These are phyloP conservation scores for Leccinum olivaceopallidum DNA, from an alignment of 768 basidiomycete genomes.

Conservation along the genomic window DNA sequence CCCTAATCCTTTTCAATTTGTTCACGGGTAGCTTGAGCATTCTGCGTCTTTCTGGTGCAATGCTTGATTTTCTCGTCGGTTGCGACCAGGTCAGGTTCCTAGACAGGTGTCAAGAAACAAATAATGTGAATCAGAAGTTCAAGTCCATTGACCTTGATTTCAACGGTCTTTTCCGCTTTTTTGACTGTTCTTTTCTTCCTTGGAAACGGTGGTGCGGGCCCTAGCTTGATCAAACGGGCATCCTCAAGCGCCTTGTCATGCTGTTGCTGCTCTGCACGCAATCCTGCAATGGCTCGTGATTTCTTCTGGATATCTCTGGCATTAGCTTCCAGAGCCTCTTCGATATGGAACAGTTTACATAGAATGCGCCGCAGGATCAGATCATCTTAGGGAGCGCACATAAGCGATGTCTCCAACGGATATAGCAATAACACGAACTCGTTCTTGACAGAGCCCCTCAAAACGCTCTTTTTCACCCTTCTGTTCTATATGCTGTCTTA, in stretches of 20 bases:
- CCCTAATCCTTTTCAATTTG: slow-evolving; percentile 62
- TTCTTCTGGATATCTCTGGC: slow-evolving; percentile 68
- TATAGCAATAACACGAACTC: slow-evolving; percentile 44
- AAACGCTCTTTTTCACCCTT: slow-evolving; percentile 91
- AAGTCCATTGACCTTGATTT: slow-evolving; percentile 61
- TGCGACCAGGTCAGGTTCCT: slow-evolving; percentile 85
- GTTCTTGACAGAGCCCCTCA: slow-evolving; percentile 71
- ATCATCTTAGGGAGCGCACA: slow-evolving; percentile 56
- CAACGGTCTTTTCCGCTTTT: slow-evolving; percentile 86
- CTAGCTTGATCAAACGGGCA: slow-evolving; percentile 80
- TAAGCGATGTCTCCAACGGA: background rate
- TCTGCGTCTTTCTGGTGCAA: slow-evolving; percentile 72
- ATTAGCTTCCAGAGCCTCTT: slow-evolving; percentile 75
- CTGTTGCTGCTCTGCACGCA: slow-evolving; percentile 68
- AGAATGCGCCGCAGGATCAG: slow-evolving; percentile 80
- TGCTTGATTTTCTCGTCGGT: slow-evolving; percentile 89
- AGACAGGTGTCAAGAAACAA: background rate
- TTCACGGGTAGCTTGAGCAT: slow-evolving; percentile 61
- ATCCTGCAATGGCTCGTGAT: slow-evolving; percentile 66
- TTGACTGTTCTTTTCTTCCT: slow-evolving; percentile 85
- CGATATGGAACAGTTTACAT: slow-evolving; percentile 89
- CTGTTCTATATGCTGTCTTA: slow-evolving; percentile 97
- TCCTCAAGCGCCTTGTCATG: slow-evolving; percentile 75
- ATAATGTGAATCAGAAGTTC: background rate
- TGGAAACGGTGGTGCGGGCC: slow-evolving; percentile 72